Conservation (phyloP, 2,329 filamentous ascomycete genomes). For the Fusarium metavorans region DNA sequence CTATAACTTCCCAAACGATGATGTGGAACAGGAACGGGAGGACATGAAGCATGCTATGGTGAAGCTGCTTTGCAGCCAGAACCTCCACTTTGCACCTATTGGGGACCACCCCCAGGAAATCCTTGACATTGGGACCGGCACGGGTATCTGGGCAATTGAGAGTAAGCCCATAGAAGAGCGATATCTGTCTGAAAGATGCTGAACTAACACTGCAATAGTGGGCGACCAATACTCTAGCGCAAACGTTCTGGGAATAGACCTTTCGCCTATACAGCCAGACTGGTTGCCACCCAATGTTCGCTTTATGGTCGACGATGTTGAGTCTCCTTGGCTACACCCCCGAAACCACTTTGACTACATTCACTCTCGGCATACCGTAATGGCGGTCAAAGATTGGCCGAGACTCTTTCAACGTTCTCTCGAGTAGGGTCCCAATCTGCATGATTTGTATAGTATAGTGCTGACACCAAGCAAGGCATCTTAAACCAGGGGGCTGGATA, state of each 20-base stretch:
- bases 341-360: conserved; percentile 70
- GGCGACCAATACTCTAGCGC: conserved; percentile 58
- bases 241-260: conserved; percentile 58
- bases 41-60: conserved; percentile 69
- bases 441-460: neutral
- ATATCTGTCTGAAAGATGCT: neutral
- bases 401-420: conserved; percentile 55
- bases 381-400: conserved; percentile 68
- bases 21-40: conserved; percentile 68
- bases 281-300: conserved; percentile 67
- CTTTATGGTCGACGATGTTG: conserved; percentile 69
- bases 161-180: conserved; percentile 47
- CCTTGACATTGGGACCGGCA: conserved; percentile 70
- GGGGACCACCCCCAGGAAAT: conserved; percentile 60
- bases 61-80: conserved; percentile 60
- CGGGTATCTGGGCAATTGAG: conserved; percentile 71
- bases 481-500: conserved; percentile 67
- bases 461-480: conserved; percentile 52
- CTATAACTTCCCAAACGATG: conserved; percentile 72
- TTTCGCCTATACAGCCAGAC: conserved; percentile 63
- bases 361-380: conserved; percentile 68
- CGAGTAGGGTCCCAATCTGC: conserved; percentile 26
- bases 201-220: conserved; percentile 51
- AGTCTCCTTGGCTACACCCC: conserved; percentile 67
- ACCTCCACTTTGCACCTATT: conserved; percentile 66